Base-by-base conservation (phyloP, 2,329 filamentous ascomycete species). In the Xylaria sp. region DNA sequence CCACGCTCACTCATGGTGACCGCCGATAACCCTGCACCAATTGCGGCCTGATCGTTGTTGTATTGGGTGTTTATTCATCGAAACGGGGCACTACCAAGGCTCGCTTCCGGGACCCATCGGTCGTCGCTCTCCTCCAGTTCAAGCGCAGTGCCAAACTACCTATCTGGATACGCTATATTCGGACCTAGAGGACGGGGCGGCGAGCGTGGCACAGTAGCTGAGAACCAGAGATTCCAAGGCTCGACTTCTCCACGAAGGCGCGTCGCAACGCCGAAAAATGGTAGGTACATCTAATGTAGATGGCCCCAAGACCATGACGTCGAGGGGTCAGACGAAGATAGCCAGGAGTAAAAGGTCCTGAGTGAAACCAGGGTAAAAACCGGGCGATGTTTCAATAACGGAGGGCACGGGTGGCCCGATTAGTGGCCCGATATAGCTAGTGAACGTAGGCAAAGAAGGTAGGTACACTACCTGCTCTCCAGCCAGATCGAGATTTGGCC, bases 401-500 rank as follows among this genome's bases (percentile, higher is more conserved):
- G 65, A 63, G 59, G 53, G 30, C 36, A 64, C 50, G 48, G 65
- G 30, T 55, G 59, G 34, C 54, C 30, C 47, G 55, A 59, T 59
- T 51, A 47, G 17, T 47, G 36, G 34, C 36, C 59, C 34, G 45
- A 56, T 48, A 45, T 62, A 57, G 53, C 42, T 24, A 59, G 57
- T n/a, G 17, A 32, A 57, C 24, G 14, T 24, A 55, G 55, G 19
- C n/a, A 51, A 39, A 30, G 47, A 24, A 21, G 19, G 17, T 19
- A 47, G 11, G 19, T n/a, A 24, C 47, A 50, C 21, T 19, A 19
- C 4, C 5, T 27, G 12, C 24, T 27, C 9, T 27, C 11, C 24
- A 51, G 68, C 55, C 36, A 68, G 72, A 75, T 74, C 71, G 72
- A 71, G 72, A 70, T 72, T 73, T 73, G 61, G 55, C 63, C 51